Base-by-base conservation (phyloP, 495 filamentous ascomycete genomes). In the Amorphotheca resinae region DNA sequence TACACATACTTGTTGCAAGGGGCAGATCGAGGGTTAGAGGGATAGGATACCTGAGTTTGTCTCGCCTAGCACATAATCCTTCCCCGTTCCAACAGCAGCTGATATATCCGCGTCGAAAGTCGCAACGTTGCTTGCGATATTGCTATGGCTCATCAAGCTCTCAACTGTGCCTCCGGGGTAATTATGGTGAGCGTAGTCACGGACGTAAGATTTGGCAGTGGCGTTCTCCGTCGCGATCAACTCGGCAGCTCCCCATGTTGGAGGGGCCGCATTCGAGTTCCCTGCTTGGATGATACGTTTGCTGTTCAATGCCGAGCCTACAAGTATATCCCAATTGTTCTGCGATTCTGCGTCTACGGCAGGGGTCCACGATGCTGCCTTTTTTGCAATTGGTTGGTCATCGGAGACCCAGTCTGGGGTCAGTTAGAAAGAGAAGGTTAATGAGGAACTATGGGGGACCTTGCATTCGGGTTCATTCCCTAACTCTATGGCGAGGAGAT, bases 381-480 rank as follows among this genome's bases (percentile, higher is more conserved):
- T 18, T 9, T 41, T 22, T 2, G 73, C 70, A 30, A 77, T 73
- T 17, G 73, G 71, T 45, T 78, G 67, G 11, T 54, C 52, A 18
- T 64, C 63, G 16, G 58, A 50, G 15, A 52, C 41, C 31, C 59
- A 70, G 45, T 69, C 65, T 69, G 43, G 20, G 7, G n/a, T 12
- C 2, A 14, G 25, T 48, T 11, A 48, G 21, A 9, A n/a, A 14
- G 39, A 17, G 48, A 34, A 15, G 32, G 36, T 2, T 12, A 56
- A 11, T 42, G 54, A 37, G 17, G 17, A 2, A 33, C 38, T 36
- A 47, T 56, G 25, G 53, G 44, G 50, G 18, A 21, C 47, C 67
- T 46, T 56, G 73, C 74, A 77, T 50, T 77, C 72, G 0, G 74
- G 73, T 42, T 78, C 74, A 39, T 79, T 79, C 1, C 75, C 73